Base-by-base conservation (phyloP, 305 asterid species). In the Ilex paraguariensis region DNA sequence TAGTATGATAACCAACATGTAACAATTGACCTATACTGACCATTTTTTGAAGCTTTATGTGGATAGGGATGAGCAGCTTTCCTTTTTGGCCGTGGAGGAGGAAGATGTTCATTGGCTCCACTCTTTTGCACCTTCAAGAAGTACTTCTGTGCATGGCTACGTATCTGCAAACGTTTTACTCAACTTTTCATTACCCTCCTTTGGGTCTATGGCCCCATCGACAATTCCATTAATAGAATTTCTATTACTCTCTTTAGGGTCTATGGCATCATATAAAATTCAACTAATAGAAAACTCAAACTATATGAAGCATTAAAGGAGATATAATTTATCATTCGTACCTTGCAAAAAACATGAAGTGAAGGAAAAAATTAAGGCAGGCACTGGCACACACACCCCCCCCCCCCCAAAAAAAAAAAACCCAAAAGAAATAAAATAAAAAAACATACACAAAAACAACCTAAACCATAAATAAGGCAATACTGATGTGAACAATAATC, bases 31-130 rank as follows among this genome's bases (percentile, higher is more conserved):
- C 54, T 31, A 68, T 56, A 32, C 77, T 56, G 73, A 91, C 96
- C 85, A 73, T 64, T 66, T 83, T 86, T 91, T 51, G 98, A 74
- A 60, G 98, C 98, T 79, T 91, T 91, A 59, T 84, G 98, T 8
- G 98, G 98, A 68, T 91, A 91, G 7, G 98, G 98, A 81, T 88
- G 96, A 64, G 98, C 78, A 60, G 98, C 95, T 81, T 91, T 91
- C 79, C 98, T 82, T 83, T 91, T 91, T 4, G 98, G 98, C 42
- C 96, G 84, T 65, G 98, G 98, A 62, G 98, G 98, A 65, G 98
- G 98, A 61, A 91, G 84, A 78, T 84, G 98, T 69, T 91, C 98
- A 63, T 70, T 83, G 54, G 90, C 69, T 54, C 98, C 98, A 70
- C 88, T 83, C 73, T 88, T 91, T 67, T 91, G 95, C 62, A 81